These are phyloP conservation scores for Pezicula neosporulosa DNA, from an alignment of 2,329 filamentous ascomycete genomes.

Conservation along the genomic window DNA sequence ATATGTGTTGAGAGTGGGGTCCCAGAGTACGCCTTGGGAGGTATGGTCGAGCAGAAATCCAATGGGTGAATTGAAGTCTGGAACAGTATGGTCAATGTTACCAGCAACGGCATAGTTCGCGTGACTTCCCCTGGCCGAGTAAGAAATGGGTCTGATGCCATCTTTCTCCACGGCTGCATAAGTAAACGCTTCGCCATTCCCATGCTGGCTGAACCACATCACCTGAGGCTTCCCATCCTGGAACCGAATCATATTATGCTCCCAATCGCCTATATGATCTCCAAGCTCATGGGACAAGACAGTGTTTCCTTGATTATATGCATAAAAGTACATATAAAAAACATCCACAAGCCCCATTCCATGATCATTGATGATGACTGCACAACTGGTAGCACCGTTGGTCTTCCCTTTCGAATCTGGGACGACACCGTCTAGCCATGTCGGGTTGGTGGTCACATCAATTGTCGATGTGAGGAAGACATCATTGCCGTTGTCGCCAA, in stretches of 20 bases:
- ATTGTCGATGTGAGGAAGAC: conserved; percentile 46
- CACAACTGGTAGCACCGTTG: conserved; percentile 42
- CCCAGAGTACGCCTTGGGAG: conserved; percentile 54
- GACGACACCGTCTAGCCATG: conserved; percentile 48
- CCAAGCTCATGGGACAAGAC: conserved; percentile 27
- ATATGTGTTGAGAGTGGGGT: conserved; percentile 52
- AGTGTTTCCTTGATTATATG: conserved; percentile 28
- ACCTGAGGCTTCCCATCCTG: conserved; percentile 47
- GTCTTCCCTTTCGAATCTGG: conserved; percentile 50
- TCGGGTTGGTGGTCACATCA: conserved; percentile 41
- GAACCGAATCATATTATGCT: conserved; percentile 67
- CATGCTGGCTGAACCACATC: conserved; percentile 63
- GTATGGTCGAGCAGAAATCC: conserved; percentile 53
- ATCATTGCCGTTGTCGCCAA: conserved; percentile 34
- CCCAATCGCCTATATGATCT: conserved; percentile 62
- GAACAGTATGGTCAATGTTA: conserved; percentile 60
- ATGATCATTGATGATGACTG: conserved; percentile 56
- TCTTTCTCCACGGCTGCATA: conserved; percentile 53
- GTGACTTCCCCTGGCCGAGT: conserved; percentile 58
- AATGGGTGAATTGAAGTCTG: conserved; percentile 51
- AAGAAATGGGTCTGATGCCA: conserved; percentile 50
- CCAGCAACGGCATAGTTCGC: conserved; percentile 60
- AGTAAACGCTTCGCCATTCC: conserved; percentile 58
- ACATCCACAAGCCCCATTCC: conserved; percentile 40
- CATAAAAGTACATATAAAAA: conserved; percentile 33